Evolutionary conservation across 225 moss, liverwort and hornwort genomes (phyloP), one percentile per base, ranked within the genome.

Genomic region (Rhytidiadelphus loreus): DNA sequence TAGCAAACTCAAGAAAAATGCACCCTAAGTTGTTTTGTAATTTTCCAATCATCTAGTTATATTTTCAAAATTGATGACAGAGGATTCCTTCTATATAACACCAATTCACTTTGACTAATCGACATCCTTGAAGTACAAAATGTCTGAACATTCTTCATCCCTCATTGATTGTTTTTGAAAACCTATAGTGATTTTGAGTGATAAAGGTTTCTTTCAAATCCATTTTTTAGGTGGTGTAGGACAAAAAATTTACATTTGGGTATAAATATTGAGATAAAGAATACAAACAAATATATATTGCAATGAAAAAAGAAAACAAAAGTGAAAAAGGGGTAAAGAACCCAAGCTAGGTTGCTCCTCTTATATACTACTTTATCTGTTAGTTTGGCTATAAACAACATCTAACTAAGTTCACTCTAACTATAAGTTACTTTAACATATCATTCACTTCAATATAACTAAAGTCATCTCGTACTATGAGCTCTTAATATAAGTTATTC

Each of bases 101-200:
- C 0, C 0, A 1, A 0, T 5, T 9, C 5, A 53, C 4, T 9
- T 37, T 37, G 2, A 75, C n/a, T n/a, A n/a, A 50, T 75, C 2
- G 1, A 32, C 13, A 74, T 74, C 7, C 7, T 48, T 50, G 1
- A 53, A 77, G 24, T 0, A 23, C 6, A n/a, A 77, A n/a, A n/a
- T 25, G 25, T 25, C 3, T n/a, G 10, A 53, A 35, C 22, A 33
- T 35, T 12, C 48, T 19, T 44, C 6, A 8, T 33, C 13, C 13
- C 0, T 23, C 3, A 55, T 37, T 3, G 0, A 35, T 53, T 53
- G 35, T 4, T 14, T 35, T 53, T 53, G 24, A 76, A 76, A 52
- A 33, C 22, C 50, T 8, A 5, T 14, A 53, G 23, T 8, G 1
- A 13, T 77, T 77, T 37, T 37, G 2, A 55, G 1, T 55, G 1